A percentile compares a stretch with the other conserved stretches of the same genome.
These are phyloP conservation scores for Melaleuca alternifolia DNA, from an alignment of 345 rosid species.

Conservation along the genomic window DNA sequence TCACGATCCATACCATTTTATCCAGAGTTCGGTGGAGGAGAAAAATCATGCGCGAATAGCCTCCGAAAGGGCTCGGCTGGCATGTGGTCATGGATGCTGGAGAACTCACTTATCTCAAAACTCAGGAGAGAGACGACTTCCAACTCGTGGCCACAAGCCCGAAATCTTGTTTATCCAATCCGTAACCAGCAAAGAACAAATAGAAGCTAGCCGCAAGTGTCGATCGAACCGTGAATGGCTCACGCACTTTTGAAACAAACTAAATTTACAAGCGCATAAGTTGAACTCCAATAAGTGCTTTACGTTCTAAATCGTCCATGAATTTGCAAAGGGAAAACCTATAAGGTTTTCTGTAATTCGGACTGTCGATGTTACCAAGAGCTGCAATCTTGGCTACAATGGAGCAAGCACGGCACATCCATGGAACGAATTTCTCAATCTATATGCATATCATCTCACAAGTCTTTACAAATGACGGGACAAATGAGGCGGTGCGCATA, in stretches of 20 bases:
- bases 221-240: background rate
- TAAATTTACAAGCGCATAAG: background rate
- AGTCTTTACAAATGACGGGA: background rate
- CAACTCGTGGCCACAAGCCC: background rate
- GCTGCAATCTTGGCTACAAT: background rate
- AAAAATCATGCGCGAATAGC: background rate
- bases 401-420: background rate
- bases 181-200: background rate
- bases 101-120: background rate
- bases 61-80: background rate
- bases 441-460: background rate
- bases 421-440: background rate
- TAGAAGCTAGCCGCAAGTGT: background rate
- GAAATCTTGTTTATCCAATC: background rate
- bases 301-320: background rate
- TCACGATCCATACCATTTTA: slow-evolving; percentile 1
- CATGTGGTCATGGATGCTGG: background rate
- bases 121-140: background rate
- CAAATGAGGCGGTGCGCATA: background rate
- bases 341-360: background rate
- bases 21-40: background rate
- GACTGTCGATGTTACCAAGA: background rate
- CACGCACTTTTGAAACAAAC: background rate
- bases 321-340: background rate
- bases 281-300: background rate